Percentiles rank a stretch among this genome's conserved stretches.
phyloP scores from a whole-genome alignment of 2,329 filamentous ascomycete species.

The Claviceps humidiphila region DNA sequence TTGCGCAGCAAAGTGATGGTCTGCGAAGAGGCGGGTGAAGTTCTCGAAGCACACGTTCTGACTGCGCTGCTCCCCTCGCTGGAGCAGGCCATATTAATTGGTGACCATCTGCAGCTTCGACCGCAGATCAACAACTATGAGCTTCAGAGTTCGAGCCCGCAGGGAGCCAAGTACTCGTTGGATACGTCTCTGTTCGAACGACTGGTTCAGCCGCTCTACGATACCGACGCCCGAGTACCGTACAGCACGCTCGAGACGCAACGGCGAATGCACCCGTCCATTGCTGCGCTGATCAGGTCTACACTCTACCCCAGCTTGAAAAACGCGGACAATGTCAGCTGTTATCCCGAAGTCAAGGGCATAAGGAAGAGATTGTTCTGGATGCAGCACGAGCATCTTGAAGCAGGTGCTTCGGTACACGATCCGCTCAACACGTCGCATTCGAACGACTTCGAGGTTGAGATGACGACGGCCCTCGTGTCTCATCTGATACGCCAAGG shows the following conservation, averaged over 20 bases:
- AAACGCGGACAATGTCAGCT: slow-evolving; percentile 29
- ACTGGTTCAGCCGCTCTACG: slow-evolving; percentile 26
- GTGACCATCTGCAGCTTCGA: slow-evolving; percentile 49
- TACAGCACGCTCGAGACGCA: slow-evolving; percentile 39
- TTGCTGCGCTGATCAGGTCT: slow-evolving; percentile 43
- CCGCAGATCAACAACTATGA: slow-evolving; percentile 43
- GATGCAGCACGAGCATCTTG: slow-evolving; percentile 42
- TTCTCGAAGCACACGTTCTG: slow-evolving; percentile 50
- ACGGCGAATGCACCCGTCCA: slow-evolving; percentile 50
- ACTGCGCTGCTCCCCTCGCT: slow-evolving; percentile 45
- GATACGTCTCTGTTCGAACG: slow-evolving; percentile 51
- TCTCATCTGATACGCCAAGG: slow-evolving; percentile 54
- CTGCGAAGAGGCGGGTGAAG: slow-evolving; percentile 57
- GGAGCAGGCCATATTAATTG: slow-evolving; percentile 50
- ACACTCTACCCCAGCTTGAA: slow-evolving; percentile 43
- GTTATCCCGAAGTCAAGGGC: slow-evolving; percentile 36
- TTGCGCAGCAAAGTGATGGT: slow-evolving; percentile 43
- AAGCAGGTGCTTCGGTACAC: slow-evolving; percentile 21
- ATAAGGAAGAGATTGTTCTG: slow-evolving; percentile 44
- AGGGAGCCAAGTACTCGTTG: slow-evolving; percentile 36
- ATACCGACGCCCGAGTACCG: slow-evolving; percentile 13
- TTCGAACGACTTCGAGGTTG: slow-evolving; percentile 46
- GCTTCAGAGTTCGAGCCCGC: slow-evolving; percentile 35
- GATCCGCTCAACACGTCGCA: slow-evolving; percentile 30
- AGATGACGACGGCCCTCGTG: slow-evolving; percentile 50